A percentile compares a stretch with the other conserved stretches of the same genome.
Conservation (phyloP, 805 yeast genomes). For the Candida ulmi region DNA sequence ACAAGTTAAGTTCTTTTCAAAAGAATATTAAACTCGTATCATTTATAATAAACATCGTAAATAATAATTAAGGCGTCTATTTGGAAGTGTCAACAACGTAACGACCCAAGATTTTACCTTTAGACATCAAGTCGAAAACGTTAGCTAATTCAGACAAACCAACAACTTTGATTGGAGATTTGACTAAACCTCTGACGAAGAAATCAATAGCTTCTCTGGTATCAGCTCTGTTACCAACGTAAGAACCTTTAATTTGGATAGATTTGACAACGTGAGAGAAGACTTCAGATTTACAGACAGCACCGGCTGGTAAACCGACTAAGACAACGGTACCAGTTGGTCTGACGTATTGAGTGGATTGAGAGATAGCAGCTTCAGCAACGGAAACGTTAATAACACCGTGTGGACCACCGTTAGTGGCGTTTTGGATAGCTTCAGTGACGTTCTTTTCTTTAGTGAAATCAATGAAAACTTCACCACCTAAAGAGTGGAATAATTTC, state of each 20-base stretch:
- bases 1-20: too few relatives aligned
- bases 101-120: constrained; percentile 84
- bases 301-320: constrained; percentile 79
- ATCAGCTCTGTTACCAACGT: constrained; percentile 87
- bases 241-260: constrained; percentile 70
- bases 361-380: constrained; percentile 60
- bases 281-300: constrained; percentile 63
- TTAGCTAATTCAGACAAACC: constrained; percentile 66
- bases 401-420: constrained; percentile 71
- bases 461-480: constrained; percentile 62
- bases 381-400: constrained; percentile 74
- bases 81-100: constrained; percentile 77
- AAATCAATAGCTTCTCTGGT: constrained; percentile 76
- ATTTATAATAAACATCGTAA: too few relatives aligned
- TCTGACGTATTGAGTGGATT: constrained; percentile 55
- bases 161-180: constrained; percentile 69
- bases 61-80: too few relatives aligned
- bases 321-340: constrained; percentile 65
- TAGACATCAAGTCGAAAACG: constrained; percentile 72
- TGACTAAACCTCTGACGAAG: constrained; percentile 65
- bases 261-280: constrained; percentile 72
- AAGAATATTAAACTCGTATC: too few relatives aligned
- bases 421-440: constrained; percentile 46
- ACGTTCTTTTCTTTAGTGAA: constrained; percentile 51
- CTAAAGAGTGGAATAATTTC: constrained; percentile 47